phyloP scores from a whole-genome alignment of 108 stramenopile genomes.

The Cyclostephanos invisitatus region DNA sequence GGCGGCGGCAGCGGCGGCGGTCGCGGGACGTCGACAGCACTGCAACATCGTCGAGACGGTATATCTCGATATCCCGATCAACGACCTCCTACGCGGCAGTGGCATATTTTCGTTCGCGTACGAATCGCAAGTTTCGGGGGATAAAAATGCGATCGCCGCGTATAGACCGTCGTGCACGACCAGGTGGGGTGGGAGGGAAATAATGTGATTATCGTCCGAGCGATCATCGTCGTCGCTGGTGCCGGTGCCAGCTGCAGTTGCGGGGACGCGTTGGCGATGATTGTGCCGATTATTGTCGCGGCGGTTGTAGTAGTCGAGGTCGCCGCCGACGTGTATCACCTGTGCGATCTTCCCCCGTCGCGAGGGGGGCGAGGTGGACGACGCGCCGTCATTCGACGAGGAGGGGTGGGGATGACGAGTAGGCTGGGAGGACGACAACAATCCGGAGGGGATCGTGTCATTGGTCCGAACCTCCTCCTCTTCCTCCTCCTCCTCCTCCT shows the following conservation, averaged over 20 bases:
- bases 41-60: constrained; percentile 32
- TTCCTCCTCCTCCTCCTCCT: neutral
- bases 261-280: no score
- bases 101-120: neutral
- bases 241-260: no score
- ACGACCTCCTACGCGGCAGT: neutral
- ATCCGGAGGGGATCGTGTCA: constrained; percentile 34
- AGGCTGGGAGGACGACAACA: constrained; percentile 7
- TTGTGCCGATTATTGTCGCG: no score
- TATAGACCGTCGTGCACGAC: constrained; percentile 34
- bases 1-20: no score
- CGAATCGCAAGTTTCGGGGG: constrained; percentile 11
- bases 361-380: constrained; percentile 22
- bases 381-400: neutral
- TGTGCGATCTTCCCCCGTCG: constrained; percentile 33
- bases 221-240: neutral
- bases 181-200: constrained; percentile 7
- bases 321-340: constrained; percentile 27
- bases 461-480: constrained; percentile 15
- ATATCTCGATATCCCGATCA: constrained; percentile 18
- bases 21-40: neutral
- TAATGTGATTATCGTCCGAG: neutral
- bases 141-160: constrained; percentile 29
- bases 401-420: no score
- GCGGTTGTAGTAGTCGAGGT: neutral